Evolutionary conservation across 2,329 filamentous ascomycete genomes (phyloP), one percentile per base, ranked within the genome.

Genomic region (Emydomyces testavorans): DNA sequence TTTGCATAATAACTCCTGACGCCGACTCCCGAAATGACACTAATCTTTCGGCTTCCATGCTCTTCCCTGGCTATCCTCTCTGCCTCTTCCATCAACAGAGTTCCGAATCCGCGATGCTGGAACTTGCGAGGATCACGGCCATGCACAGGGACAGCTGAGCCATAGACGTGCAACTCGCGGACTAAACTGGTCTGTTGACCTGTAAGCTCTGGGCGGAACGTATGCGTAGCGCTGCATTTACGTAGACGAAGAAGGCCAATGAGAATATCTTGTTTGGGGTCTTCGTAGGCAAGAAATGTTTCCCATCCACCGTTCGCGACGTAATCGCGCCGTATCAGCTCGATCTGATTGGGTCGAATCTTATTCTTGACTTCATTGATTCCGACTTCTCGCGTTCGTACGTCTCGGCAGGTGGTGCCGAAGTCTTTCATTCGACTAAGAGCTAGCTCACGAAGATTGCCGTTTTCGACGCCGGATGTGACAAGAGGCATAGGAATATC

Each of bases 401-500:
- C 92, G 60, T 98, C 92, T 54, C 93, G 86, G 63, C 93, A 98
- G 1, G 86, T 87, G 0, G 92, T 98, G 42, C 93, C 93, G 57
- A 98, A 96, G 64, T 98, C 92, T 67, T 95, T 95, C 93, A 98
- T 98, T 18, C 92, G 77, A n/a, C 89, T 88, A 48, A 98, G 72
- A 0, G 92, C 90, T 41, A 98, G 72, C 65, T 98, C 92, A 53
- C 92, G 81, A 32, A 98, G 71, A 62, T 98, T 98, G 52, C 92
- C 92, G 58, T 98, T 98, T 69, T 98, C 92, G 0, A 98, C 92
- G 34, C 92, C 92, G 0, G 90, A 94, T 0, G 92, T 96, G n/a
- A 98, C 93, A 20, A 98, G 75, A 0, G 92, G 92, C 92, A 98
- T 98, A n/a, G 92, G 92, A 50, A 98, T 98, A 68, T 98, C 92